Base-by-base conservation (phyloP, 345 rosid species). In the Litchi chinensis region DNA sequence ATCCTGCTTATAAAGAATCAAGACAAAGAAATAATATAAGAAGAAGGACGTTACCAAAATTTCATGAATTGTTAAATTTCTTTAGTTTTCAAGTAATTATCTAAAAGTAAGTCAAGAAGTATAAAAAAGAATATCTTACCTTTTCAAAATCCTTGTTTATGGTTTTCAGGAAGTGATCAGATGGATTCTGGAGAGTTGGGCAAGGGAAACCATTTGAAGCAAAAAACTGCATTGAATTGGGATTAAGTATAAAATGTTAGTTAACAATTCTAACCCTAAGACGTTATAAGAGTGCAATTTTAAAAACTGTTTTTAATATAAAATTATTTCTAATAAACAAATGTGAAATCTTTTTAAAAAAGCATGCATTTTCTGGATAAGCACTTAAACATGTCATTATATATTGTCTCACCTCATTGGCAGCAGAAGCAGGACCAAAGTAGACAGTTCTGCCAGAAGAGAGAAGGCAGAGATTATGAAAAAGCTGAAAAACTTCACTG, bases 131-230 rank as follows among this genome's bases (percentile, higher is more conserved):
- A 54, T 39, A 40, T 7, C 16, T 3, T 37, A 89, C 92, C 84
- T 18, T 50, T 12, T 87, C 83, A 21, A 89, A 89, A 76, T 89
- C 92, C 50, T 76, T 82, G 68, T 89, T 87, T 26, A 87, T 84
- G 50, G 87, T 85, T 76, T 82, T 82, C 57, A 86, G 86, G 71
- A 84, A 88, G 65, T 88, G 89, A 79, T 88, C 89, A 39, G 89
- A 84, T 13, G 90, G 90, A 22, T 82, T 88, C 66, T 82, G 87
- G 41, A 82, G 82, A 28, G 62, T 67, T 3, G 87, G 85, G 59
- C 87, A 88, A 16, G 87, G 89, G 79, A 86, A 88, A 11, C 90
- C 91, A 83, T 83, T 88, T 56, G 26, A 40, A 50, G 90, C 83
- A 73, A 90, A 88, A 77, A 90, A 87, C 93, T 86, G 54, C 80